These are phyloP conservation scores for Neurospora crassa DNA, from an alignment of 2,329 filamentous ascomycete species.

Conservation along the genomic window DNA sequence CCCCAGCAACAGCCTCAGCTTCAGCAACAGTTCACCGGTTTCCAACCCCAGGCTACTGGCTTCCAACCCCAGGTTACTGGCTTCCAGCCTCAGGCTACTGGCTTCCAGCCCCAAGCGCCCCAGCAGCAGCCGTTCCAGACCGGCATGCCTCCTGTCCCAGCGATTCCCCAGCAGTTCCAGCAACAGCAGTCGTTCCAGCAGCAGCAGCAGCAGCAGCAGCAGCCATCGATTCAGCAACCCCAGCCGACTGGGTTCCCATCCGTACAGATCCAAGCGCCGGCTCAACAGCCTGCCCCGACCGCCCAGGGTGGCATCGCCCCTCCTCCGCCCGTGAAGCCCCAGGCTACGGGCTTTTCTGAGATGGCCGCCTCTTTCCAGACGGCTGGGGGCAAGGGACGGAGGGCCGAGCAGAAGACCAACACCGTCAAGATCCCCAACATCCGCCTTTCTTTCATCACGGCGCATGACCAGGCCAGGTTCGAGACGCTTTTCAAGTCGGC, in stretches of 20 bases:
- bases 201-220: constrained; percentile 46
- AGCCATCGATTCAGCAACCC: constrained; percentile 39
- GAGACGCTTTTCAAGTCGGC: constrained; percentile 97
- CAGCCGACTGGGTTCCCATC: constrained; percentile 46
- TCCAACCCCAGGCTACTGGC: constrained; percentile 19
- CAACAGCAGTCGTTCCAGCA: constrained; percentile 42
- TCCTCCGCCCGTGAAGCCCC: constrained; percentile 53
- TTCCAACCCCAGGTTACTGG: not conserved
- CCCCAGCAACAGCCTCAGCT: constrained; percentile 37
- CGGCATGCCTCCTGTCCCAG: constrained; percentile 48
- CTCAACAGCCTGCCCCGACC: constrained; percentile 35
- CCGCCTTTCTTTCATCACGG: constrained; percentile 89
- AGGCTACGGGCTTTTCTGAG: constrained; percentile 54
- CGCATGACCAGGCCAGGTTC: constrained; percentile 89
- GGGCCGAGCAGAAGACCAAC: constrained; percentile 44
- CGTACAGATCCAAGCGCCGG: constrained; percentile 39
- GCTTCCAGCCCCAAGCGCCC: constrained; percentile 25
- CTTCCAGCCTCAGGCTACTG: not conserved
- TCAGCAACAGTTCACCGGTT: constrained; percentile 62
- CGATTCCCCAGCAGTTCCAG: constrained; percentile 51
- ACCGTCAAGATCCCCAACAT: constrained; percentile 76
- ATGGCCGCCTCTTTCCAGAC: constrained; percentile 60
- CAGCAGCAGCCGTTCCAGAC: constrained; percentile 54
- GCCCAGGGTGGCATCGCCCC: constrained; percentile 34
- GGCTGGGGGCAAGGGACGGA: constrained; percentile 33